These are phyloP conservation scores for Populus hybrid DNA, from an alignment of 441 rosid species.

Conservation along the genomic window DNA sequence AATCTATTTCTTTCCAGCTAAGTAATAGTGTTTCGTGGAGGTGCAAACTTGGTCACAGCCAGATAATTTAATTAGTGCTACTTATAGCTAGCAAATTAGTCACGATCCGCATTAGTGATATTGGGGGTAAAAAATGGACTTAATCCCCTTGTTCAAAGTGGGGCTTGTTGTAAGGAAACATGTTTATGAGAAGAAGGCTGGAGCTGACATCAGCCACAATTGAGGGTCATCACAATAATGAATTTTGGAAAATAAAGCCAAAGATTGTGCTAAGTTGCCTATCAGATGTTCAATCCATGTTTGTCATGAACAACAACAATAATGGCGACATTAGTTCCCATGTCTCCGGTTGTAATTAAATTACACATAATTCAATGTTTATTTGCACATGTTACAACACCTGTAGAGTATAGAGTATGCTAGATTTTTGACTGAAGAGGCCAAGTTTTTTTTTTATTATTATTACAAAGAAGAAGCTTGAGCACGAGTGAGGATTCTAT, in stretches of 20 bases:
- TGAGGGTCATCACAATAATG: background rate
- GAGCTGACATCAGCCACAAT: background rate
- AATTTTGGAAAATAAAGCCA: constrained; percentile 3
- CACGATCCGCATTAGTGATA: background rate
- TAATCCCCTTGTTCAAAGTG: background rate
- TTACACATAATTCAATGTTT: background rate
- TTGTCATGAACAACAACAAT: background rate
- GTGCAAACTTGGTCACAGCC: background rate
- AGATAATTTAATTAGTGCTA: no score
- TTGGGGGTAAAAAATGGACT: background rate
- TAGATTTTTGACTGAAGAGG: no score
- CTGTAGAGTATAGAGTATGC: background rate
- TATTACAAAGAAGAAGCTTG: no score
- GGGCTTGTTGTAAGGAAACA: background rate
- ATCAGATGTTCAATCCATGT: background rate
- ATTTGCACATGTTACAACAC: background rate
- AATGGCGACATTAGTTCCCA: background rate
- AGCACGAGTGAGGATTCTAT: no score
- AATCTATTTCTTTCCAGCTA: no score
- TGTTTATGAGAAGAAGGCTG: background rate
- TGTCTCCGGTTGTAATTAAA: background rate
- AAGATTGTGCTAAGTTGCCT: background rate
- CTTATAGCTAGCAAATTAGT: background rate
- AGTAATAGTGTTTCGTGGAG: background rate
- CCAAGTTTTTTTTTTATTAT: no score